Conservation (phyloP, 257 asterid genomes). For the Ballota nigra region DNA sequence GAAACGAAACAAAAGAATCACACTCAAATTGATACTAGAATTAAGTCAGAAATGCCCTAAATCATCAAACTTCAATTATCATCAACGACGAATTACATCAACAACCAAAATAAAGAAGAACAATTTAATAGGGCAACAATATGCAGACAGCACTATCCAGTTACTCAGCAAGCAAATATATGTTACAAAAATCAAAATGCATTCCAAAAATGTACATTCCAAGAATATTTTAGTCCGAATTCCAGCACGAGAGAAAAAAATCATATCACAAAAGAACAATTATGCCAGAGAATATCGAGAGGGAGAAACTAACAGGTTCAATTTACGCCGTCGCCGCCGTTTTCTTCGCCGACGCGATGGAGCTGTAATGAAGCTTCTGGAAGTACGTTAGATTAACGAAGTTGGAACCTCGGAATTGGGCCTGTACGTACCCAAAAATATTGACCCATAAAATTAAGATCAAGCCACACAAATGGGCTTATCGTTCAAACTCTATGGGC, state of each 20-base stretch:
- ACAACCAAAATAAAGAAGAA: background rate
- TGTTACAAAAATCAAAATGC: background rate
- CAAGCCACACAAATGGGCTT: background rate
- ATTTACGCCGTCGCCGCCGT: conserved; percentile 17
- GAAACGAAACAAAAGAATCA: background rate
- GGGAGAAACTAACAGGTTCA: conserved; percentile 16
- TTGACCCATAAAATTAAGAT: background rate
- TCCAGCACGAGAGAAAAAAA: background rate
- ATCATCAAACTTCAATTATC: background rate
- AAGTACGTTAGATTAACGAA: background rate
- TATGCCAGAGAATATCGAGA: background rate
- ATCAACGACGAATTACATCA: background rate
- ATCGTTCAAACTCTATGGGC: background rate
- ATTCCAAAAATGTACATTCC: background rate
- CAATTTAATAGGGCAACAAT: background rate
- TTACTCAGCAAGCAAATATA: background rate
- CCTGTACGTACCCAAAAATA: background rate
- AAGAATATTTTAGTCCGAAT: background rate
- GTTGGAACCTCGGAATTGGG: background rate
- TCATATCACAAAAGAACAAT: background rate
- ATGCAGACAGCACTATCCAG: background rate
- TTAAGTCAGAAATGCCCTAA: background rate
- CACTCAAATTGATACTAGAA: too few species aligned
- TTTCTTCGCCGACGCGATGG: conserved; percentile 23
- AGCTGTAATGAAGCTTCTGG: conserved; percentile 23